Percentiles rank a stretch among this genome's conserved stretches.
phyloP scores from a whole-genome alignment of 371 early-diverging fungal genomes.

The Umbelopsis sp. region DNA sequence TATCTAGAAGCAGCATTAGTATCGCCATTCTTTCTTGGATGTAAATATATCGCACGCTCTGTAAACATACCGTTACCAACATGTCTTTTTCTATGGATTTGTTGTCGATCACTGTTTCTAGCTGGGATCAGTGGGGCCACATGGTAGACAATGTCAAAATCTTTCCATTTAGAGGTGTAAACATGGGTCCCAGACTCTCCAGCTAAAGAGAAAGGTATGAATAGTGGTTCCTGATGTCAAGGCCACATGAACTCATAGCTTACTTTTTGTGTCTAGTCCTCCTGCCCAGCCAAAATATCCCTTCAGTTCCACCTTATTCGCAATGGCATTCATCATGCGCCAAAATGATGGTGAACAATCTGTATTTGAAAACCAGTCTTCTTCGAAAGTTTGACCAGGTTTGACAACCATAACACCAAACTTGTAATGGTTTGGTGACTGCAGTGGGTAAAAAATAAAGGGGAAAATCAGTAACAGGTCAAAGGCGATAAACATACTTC shows the following conservation, averaged over 20 bases:
- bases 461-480: constrained; percentile 47
- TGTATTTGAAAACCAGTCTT: constrained; percentile 76
- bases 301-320: constrained; percentile 68
- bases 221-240: neutral
- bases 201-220: constrained; percentile 27
- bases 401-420: constrained; percentile 76
- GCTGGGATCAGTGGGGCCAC: constrained; percentile 80
- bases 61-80: constrained; percentile 76
- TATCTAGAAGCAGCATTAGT: constrained; percentile 45
- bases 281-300: constrained; percentile 83
- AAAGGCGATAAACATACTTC: constrained; percentile 28
- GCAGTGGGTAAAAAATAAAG: constrained; percentile 38
- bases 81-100: constrained; percentile 83
- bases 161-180: constrained; percentile 76
- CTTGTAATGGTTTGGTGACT: constrained; percentile 75
- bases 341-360: constrained; percentile 61
- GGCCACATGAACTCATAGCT: neutral
- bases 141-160: constrained; percentile 89
- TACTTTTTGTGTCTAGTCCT: constrained; percentile 81
- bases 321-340: constrained; percentile 71
- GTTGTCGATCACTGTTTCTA: constrained; percentile 70
- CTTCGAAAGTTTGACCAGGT: constrained; percentile 74
- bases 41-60: neutral
- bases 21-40: neutral
- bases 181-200: constrained; percentile 79